Conservation (phyloP, 1,284 basidiomycete species). For the Paramarasmius palmivorus region DNA sequence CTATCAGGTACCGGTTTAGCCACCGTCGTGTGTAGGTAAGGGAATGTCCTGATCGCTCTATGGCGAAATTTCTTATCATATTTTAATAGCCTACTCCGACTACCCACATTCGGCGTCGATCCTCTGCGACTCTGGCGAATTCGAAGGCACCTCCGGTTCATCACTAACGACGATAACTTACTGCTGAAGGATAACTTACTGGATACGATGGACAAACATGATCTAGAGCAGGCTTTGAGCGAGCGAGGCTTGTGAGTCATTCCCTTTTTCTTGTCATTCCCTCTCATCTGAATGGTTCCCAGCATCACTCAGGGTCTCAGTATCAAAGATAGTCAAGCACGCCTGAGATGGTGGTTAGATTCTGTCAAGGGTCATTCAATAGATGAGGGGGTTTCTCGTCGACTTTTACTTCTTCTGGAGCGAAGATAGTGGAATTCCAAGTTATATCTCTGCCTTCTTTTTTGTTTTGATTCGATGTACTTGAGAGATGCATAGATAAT, state of each 20-base stretch:
- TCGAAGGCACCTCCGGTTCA: slow-evolving; percentile 49
- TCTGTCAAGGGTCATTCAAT: slow-evolving; percentile 28
- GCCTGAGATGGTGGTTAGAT: slow-evolving; percentile 65
- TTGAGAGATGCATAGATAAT: neutral
- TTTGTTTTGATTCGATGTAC: slow-evolving; percentile 17
- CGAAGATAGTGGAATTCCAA: slow-evolving; percentile 9
- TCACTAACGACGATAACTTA: slow-evolving; percentile 61
- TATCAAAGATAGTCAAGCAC: slow-evolving; percentile 42
- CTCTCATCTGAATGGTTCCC: slow-evolving; percentile 7
- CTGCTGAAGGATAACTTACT: slow-evolving; percentile 52
- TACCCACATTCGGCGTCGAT: slow-evolving; percentile 59
- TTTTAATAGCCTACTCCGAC: slow-evolving; percentile 49
- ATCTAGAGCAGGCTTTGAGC: slow-evolving; percentile 61
- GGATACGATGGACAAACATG: slow-evolving; percentile 45
- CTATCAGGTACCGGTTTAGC: slow-evolving; percentile 31
- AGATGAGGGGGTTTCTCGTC: slow-evolving; percentile 41
- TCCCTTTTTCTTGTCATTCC: neutral
- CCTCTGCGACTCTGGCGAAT: slow-evolving; percentile 55
- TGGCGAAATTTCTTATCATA: neutral
- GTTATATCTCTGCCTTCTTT: slow-evolving; percentile 17
- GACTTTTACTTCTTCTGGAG: slow-evolving; percentile 37
- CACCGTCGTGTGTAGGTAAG: slow-evolving; percentile 42
- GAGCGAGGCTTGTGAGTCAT: slow-evolving; percentile 73
- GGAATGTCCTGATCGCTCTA: slow-evolving; percentile 15
- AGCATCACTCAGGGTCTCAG: slow-evolving; percentile 41